These are phyloP conservation scores for Porphyrellus cyaneotinctus DNA, from an alignment of 768 basidiomycete genomes.

Conservation along the genomic window DNA sequence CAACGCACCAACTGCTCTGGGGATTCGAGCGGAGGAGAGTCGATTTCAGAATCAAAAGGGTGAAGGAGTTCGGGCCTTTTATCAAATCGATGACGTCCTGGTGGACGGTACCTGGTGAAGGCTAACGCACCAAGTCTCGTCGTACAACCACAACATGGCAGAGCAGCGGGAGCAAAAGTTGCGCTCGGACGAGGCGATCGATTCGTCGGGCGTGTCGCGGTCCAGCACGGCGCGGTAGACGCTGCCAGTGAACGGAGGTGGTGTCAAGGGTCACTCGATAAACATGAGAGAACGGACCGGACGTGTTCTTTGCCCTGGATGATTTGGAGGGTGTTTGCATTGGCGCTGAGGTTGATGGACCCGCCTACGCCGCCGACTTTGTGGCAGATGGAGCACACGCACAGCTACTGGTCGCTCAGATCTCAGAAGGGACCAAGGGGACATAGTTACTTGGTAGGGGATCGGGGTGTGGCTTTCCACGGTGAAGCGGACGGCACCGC, in stretches of 20 bases:
- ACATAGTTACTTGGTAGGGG: slow-evolving; percentile 66
- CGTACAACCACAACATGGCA: slow-evolving; percentile 64
- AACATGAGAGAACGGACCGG: slow-evolving; percentile 34
- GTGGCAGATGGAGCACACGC: slow-evolving; percentile 66
- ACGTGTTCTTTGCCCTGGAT: slow-evolving; percentile 50
- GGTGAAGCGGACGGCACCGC: slow-evolving; percentile 34
- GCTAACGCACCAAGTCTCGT: slow-evolving; percentile 47
- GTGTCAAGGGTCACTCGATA: neutral
- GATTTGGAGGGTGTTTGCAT: slow-evolving; percentile 47
- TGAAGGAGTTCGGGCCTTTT: slow-evolving; percentile 60
- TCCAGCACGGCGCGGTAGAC: slow-evolving; percentile 61
- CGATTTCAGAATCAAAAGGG: slow-evolving; percentile 66
- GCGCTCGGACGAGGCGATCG: slow-evolving; percentile 51
- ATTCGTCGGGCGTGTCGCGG: slow-evolving; percentile 48
- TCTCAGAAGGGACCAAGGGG: no score
- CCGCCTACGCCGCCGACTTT: slow-evolving; percentile 66
- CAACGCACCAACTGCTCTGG: slow-evolving; percentile 49
- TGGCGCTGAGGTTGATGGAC: slow-evolving; percentile 63
- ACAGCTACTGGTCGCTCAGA: no score
- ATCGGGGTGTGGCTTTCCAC: slow-evolving; percentile 50
- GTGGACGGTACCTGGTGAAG: neutral
- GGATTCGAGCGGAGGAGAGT: slow-evolving; percentile 50
- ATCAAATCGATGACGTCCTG: neutral
- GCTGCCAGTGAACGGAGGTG: slow-evolving; percentile 26
- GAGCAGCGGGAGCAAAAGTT: slow-evolving; percentile 64